Conservation (phyloP, 306 rosid genomes). For the Trifolium subterraneum region DNA sequence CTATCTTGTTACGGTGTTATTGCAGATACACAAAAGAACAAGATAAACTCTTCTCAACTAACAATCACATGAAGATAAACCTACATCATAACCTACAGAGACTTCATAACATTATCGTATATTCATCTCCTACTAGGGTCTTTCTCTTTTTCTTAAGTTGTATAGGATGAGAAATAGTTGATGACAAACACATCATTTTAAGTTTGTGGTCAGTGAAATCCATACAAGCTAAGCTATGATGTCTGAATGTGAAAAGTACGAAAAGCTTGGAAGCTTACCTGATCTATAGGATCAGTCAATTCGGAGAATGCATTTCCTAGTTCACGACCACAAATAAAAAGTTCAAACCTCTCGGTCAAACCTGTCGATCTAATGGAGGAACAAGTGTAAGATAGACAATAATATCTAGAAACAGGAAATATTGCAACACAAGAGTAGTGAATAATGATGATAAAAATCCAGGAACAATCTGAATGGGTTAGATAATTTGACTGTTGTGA, state of each 20-base stretch:
- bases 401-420: constrained; percentile 25
- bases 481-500: constrained; percentile 13
- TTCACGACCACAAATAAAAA: constrained; percentile 96
- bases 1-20: constrained; percentile 26
- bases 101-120: background rate
- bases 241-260: constrained; percentile 5
- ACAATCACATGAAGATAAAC: constrained; percentile 15
- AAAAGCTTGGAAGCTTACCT: constrained; percentile 58
- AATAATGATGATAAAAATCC: constrained; percentile 6
- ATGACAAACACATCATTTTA: constrained; percentile 23
- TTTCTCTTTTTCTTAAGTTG: background rate
- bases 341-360: constrained; percentile 94
- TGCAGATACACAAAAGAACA: background rate
- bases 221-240: constrained; percentile 11
- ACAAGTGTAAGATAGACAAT: constrained; percentile 38
- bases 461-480: constrained; percentile 1
- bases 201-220: constrained; percentile 19
- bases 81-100: background rate
- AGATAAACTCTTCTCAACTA: constrained; percentile 4
- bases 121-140: background rate
- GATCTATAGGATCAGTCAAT: constrained; percentile 95
- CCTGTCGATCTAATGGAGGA: constrained; percentile 68
- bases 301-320: constrained; percentile 97
- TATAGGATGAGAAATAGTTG: constrained; percentile 14
- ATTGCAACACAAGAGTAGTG: constrained; percentile 16